phyloP scores from a whole-genome alignment of 306 rosid species.

The Fragaria nilgerrensis region DNA sequence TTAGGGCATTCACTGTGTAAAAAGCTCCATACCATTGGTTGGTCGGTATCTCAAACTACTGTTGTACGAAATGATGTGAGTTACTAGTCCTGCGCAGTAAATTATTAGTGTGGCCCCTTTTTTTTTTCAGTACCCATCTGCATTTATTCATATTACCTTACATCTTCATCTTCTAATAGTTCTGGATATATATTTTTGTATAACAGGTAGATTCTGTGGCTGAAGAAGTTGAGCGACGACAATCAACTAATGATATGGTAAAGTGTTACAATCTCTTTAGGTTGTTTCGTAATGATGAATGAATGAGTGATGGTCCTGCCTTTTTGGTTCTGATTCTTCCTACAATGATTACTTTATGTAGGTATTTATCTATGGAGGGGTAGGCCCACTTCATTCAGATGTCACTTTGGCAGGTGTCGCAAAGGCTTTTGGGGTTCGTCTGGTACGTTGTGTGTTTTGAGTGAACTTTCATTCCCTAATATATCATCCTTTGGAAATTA shows the following conservation, averaged over 20 bases:
- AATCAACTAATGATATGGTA: conserved; percentile 80
- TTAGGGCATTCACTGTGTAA: conserved; percentile 68
- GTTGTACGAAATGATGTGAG: conserved; percentile 82
- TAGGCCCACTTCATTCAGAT: conserved; percentile 92
- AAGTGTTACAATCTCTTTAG: conserved; percentile 2
- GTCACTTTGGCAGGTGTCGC: conserved; percentile 87
- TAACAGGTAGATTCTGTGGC: conserved; percentile 91
- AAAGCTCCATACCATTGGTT: conserved; percentile 79
- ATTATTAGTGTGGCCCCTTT: background rate
- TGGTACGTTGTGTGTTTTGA: conserved; percentile 53
- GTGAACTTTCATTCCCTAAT: conserved; percentile 7
- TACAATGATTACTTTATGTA: conserved; percentile 29
- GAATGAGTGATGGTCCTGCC: background rate
- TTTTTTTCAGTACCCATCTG: background rate
- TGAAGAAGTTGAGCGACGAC: conserved; percentile 74
- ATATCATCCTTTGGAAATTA: conserved; percentile 14
- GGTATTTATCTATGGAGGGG: conserved; percentile 92
- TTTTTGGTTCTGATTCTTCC: conserved; percentile 20
- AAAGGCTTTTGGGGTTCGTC: conserved; percentile 88
- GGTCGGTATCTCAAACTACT: conserved; percentile 67
- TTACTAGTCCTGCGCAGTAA: conserved; percentile 1
- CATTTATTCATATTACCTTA: background rate
- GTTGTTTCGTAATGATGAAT: conserved; percentile 15
- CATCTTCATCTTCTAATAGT: conserved; percentile 21
- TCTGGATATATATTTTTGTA: background rate